Conservation (phyloP, 371 early-diverging fungal species). For the Haplosporangium sp. region DNA sequence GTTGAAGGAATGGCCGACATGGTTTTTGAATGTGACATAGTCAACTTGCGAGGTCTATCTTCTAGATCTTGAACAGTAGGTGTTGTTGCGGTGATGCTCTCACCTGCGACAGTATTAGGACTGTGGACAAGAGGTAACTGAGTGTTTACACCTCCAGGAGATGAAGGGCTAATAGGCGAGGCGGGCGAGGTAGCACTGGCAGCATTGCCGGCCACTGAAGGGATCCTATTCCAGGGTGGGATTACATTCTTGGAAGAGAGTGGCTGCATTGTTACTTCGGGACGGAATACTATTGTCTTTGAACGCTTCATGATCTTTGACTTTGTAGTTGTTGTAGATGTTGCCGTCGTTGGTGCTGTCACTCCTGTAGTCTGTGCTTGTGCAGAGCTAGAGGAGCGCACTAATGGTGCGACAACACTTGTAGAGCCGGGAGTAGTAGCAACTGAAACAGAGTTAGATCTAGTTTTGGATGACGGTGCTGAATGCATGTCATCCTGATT, state of each 20-base stretch:
- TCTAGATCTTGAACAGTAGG: conserved; percentile 9
- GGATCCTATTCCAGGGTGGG: conserved; percentile 54
- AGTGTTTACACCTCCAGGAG: conserved; percentile 5
- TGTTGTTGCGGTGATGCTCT: conserved; percentile 8
- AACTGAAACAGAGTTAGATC: not conserved
- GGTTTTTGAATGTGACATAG: conserved; percentile 45
- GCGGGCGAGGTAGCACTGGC: conserved; percentile 8
- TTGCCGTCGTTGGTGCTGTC: not conserved
- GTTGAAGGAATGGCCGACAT: conserved; percentile 31
- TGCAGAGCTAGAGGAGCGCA: not conserved
- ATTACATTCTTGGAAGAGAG: conserved; percentile 52
- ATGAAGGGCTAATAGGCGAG: conserved; percentile 36
- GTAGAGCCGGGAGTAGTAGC: not conserved
- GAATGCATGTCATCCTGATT: not conserved
- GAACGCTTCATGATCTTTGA: conserved; percentile 44
- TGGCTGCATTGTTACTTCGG: conserved; percentile 49
- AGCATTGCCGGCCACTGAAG: conserved; percentile 9
- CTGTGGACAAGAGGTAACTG: not conserved
- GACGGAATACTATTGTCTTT: conserved; percentile 45
- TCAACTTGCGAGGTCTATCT: conserved; percentile 35
- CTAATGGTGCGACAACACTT: not conserved
- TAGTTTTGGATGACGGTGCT: not conserved
- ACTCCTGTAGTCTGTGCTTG: not conserved
- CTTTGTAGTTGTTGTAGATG: conserved; percentile 1
- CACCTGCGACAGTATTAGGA: conserved; percentile 10